Percentiles rank a stretch among this genome's conserved stretches.
Conservation (phyloP, 2,329 filamentous ascomycete genomes). For the Verticillium longisporum region DNA sequence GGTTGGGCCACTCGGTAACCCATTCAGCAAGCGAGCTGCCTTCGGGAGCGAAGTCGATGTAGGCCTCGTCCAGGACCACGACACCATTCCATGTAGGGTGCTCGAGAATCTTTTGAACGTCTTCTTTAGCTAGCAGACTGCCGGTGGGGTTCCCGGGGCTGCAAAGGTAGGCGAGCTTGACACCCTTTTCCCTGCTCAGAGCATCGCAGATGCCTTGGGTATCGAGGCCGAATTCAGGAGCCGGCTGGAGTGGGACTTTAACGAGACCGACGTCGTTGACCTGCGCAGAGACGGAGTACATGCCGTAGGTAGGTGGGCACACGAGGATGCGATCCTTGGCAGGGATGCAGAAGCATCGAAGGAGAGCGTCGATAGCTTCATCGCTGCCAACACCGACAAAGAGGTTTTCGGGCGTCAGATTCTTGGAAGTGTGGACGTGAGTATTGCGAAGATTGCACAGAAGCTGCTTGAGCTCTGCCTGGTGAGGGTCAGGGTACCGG, state of each 20-base stretch:
- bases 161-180: constrained; percentile 91
- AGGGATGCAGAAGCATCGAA: constrained; percentile 88
- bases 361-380: constrained; percentile 90
- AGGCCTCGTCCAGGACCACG: constrained; percentile 90
- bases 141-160: constrained; percentile 94
- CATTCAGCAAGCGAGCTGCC: constrained; percentile 81
- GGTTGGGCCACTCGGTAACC: constrained; percentile 87
- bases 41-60: constrained; percentile 80
- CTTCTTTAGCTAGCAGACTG: constrained; percentile 65
- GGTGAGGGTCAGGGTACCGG: constrained; percentile 95
- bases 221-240: constrained; percentile 69
- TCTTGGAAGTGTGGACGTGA: constrained; percentile 67
- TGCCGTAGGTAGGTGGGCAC: constrained; percentile 95
- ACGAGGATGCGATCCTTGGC: constrained; percentile 85
- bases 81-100: constrained; percentile 95
- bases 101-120: constrained; percentile 66
- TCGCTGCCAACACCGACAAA: constrained; percentile 96
- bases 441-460: constrained; percentile 86
- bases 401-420: constrained; percentile 71
- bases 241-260: constrained; percentile 72
- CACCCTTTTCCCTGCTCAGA: constrained; percentile 51
- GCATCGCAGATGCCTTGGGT: constrained; percentile 59
- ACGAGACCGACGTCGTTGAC: constrained; percentile 87
- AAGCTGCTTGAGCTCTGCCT: constrained; percentile 74
- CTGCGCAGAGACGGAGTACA: constrained; percentile 92